Conservation (phyloP, 208 protist species). For the Leishmania lainsoni region DNA sequence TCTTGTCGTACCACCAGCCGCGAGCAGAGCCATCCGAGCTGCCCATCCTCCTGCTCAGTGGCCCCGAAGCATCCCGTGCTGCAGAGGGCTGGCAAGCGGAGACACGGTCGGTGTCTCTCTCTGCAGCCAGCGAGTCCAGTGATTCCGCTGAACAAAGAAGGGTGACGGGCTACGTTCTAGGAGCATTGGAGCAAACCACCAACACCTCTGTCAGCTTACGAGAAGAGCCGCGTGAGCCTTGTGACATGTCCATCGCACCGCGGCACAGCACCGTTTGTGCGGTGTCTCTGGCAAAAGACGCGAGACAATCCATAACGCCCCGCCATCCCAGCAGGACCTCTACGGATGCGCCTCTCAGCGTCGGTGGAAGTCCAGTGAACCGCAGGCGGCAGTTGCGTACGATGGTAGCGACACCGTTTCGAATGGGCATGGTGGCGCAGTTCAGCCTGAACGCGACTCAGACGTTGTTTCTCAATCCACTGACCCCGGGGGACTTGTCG, state of each 20-base stretch:
- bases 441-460: background rate
- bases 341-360: background rate
- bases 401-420: background rate
- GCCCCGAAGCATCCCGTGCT: background rate
- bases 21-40: background rate
- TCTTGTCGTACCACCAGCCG: background rate
- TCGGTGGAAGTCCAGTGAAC: background rate
- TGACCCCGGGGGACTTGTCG: background rate
- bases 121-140: background rate
- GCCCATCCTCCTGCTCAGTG: background rate
- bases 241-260: background rate
- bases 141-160: background rate
- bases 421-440: background rate
- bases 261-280: background rate
- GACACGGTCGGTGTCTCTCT: background rate
- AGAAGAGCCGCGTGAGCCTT: background rate
- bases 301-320: background rate
- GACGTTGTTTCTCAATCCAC: background rate
- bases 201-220: background rate
- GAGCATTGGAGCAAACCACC: background rate
- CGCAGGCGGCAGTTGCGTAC: background rate
- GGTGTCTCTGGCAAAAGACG: background rate
- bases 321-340: background rate
- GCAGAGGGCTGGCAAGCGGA: background rate
- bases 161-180: no score